Evolutionary conservation across 2,329 filamentous ascomycete species (phyloP).

Genomic region (Fusarium luffae): DNA sequence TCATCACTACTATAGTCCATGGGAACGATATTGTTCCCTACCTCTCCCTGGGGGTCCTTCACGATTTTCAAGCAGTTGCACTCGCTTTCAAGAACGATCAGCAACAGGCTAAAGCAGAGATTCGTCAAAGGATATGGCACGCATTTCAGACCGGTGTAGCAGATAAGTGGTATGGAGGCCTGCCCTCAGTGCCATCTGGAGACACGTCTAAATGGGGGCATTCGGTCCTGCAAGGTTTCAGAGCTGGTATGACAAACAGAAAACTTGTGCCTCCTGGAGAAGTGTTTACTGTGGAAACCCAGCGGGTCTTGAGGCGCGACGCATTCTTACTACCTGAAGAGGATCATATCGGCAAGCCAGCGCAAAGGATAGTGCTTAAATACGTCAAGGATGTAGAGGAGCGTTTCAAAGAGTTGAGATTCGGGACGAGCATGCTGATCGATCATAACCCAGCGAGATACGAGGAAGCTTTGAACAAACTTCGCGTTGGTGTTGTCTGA

Average conservation of each 20-base stretch:
- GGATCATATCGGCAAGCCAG: conserved; percentile 70
- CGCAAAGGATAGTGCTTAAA: conserved; percentile 74
- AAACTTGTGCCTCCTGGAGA: conserved; percentile 82
- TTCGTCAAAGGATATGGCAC: conserved; percentile 74
- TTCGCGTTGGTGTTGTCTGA: conserved; percentile 62
- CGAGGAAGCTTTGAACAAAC: conserved; percentile 73
- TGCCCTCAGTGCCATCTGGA: conserved; percentile 52
- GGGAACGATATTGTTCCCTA: conserved; percentile 79
- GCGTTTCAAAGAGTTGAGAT: conserved; percentile 75
- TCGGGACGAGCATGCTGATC: conserved; percentile 78
- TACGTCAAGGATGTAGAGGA: conserved; percentile 78
- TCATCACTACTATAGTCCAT: conserved; percentile 80
- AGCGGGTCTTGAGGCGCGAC: conserved; percentile 73
- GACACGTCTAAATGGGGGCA: conserved; percentile 77
- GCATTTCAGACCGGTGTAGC: conserved; percentile 70
- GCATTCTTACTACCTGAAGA: conserved; percentile 64
- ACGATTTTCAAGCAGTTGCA: conserved; percentile 79
- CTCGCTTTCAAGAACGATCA: conserved; percentile 79
- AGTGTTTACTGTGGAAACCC: conserved; percentile 77
- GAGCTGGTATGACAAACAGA: conserved; percentile 73
- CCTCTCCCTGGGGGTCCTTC: conserved; percentile 77
- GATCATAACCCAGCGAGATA: conserved; percentile 82
- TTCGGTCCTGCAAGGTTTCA: conserved; percentile 72
- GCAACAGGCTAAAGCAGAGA: conserved; percentile 72
- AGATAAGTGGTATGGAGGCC: conserved; percentile 68